A percentile compares a stretch with the other conserved stretches of the same genome.
These are phyloP conservation scores for Lachnellula cervina DNA, from an alignment of 2,329 filamentous ascomycete species.

Conservation along the genomic window DNA sequence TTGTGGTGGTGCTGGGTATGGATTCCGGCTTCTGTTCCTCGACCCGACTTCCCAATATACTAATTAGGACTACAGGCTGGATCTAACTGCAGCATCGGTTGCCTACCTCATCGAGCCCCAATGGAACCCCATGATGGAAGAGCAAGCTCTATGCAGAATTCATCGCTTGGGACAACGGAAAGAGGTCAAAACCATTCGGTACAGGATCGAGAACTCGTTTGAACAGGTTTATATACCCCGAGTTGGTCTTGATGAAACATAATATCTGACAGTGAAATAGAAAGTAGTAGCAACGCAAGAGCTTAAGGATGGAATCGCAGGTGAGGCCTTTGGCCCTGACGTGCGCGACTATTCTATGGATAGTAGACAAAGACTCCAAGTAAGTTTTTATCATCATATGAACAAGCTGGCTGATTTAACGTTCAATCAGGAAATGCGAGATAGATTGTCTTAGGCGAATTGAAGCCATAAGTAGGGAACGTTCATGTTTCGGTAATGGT, in stretches of 20 bases:
- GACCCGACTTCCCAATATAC: not conserved
- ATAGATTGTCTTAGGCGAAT: not conserved
- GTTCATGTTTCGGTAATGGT: too few relatives aligned
- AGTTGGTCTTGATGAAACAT: too few relatives aligned
- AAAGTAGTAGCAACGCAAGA: constrained; percentile 21
- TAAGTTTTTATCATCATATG: not conserved
- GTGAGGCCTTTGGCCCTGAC: not conserved
- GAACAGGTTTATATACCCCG: constrained; percentile 14
- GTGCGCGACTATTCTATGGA: not conserved
- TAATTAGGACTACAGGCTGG: constrained; percentile 3
- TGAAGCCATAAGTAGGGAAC: too few relatives aligned
- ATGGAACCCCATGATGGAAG: constrained; percentile 32
- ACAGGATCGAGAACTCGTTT: constrained; percentile 25
- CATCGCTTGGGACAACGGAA: constrained; percentile 26
- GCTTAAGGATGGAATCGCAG: constrained; percentile 10
- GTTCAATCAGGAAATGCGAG: not conserved
- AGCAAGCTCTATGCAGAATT: constrained; percentile 27
- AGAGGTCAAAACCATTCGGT: constrained; percentile 23
- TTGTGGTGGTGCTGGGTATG: constrained; percentile 49
- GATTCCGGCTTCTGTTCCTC: not conserved
- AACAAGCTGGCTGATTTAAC: not conserved
- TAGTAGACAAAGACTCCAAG: not conserved
- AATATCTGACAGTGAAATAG: not conserved
- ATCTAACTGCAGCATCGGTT: constrained; percentile 24
- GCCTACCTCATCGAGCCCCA: constrained; percentile 31